Base-by-base conservation (phyloP, 2,329 filamentous ascomycete genomes). In the Alternaria sp. region DNA sequence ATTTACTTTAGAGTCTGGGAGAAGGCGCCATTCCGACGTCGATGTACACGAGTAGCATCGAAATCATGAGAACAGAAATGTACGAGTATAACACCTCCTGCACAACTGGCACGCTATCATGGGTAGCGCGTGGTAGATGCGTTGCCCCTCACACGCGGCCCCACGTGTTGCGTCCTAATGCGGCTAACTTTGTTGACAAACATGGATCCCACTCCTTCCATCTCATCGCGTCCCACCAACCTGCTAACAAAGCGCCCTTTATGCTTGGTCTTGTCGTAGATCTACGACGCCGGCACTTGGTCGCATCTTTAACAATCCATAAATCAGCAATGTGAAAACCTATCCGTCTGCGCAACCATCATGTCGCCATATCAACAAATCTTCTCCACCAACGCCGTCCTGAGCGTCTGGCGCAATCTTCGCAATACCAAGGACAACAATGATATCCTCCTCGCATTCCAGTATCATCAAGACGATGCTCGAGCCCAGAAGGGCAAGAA, bases 351-450 rank as follows among this genome's bases (percentile, higher is more conserved):
- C 59, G 55, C 58, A 56, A 44, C 39, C 51, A 67, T 10, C 45
- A 73, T 72, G 70, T 69, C 69, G 58, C 65, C 72, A 21, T 72
- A 74, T 58, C 71, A 75, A 56, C 72, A 75, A 49, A 58, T 75
- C 31, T 76, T 75, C 64, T 72, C 67, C 14, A 64, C 72, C 26
- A 70, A 73, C 65, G 67, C 70, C 40, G 69, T 76, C 13, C 67
- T 76, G 11, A 72, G 72, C 53, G 72, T 76, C 34, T 75, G 70
- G 69, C 68, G 69, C 60, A 76, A 75, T 51, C 64, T 76, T 26
- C 72, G 71, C 44, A 62, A 66, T 45, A 68, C 58, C 11, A 70
- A 71, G 49, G 72, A 75, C 48, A 64, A 69, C 31, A 72, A 73
- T 31, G 72, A 75, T 36, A 58, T 75, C 3, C 61, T 74, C 14